A percentile compares a stretch with the other conserved stretches of the same genome.
Evolutionary conservation across 352 stramenopile genomes (phyloP).

Genomic region (Pythium biforme): DNA sequence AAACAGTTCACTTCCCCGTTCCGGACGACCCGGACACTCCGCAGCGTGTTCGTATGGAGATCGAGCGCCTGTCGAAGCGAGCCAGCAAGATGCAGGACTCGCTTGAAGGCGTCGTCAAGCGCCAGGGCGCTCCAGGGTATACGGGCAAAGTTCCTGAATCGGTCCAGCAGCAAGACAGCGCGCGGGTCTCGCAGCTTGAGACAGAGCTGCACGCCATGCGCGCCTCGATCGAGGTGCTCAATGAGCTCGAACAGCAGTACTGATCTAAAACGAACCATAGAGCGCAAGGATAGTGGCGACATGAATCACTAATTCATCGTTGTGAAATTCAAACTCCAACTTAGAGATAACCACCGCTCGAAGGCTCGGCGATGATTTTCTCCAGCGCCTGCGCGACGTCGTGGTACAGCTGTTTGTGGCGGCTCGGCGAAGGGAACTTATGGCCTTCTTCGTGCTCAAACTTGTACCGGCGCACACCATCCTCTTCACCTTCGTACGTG

Average conservation of each 20-base stretch:
- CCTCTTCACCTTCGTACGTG: constrained; percentile 34
- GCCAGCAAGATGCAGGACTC: constrained; percentile 50
- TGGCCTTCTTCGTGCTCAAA: constrained; percentile 81
- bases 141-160: constrained; percentile 57
- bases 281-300: too few relatives aligned
- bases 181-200: constrained; percentile 53
- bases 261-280: constrained; percentile 18
- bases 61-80: constrained; percentile 66
- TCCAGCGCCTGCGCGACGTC: constrained; percentile 48
- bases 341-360: neutral
- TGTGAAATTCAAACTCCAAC: neutral
- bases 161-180: constrained; percentile 59
- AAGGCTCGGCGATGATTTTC: constrained; percentile 21
- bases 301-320: neutral
- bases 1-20: constrained; percentile 61
- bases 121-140: constrained; percentile 53
- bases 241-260: constrained; percentile 57
- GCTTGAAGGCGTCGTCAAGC: constrained; percentile 40
- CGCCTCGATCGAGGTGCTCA: constrained; percentile 56
- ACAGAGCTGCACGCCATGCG: constrained; percentile 50
- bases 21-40: constrained; percentile 66
- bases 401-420: constrained; percentile 46
- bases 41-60: constrained; percentile 56
- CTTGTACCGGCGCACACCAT: constrained; percentile 32
- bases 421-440: constrained; percentile 60